These are phyloP conservation scores for Obba rivulosa DNA, from an alignment of 768 basidiomycete genomes.

Conservation along the genomic window DNA sequence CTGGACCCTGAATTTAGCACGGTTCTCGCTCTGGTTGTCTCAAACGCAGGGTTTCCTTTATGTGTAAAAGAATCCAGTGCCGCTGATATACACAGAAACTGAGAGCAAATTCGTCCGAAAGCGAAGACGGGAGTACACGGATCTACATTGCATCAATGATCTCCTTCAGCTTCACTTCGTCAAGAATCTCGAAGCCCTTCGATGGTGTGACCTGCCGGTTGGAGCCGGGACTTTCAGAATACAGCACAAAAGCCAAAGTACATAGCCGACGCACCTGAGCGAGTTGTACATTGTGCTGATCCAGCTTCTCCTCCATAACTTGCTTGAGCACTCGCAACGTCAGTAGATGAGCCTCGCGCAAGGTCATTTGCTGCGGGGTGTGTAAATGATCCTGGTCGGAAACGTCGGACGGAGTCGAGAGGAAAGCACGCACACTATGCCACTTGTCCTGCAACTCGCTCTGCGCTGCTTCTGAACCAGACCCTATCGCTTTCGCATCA, in stretches of 20 bases:
- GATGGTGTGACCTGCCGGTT: constrained; percentile 65
- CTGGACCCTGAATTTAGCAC: too few relatives aligned
- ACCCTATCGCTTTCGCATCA: constrained; percentile 97
- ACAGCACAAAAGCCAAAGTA: not conserved
- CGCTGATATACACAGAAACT: too few relatives aligned
- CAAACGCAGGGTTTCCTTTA: too few relatives aligned
- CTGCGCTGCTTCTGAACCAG: constrained; percentile 96
- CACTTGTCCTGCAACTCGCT: constrained; percentile 96
- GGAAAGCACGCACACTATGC: constrained; percentile 65
- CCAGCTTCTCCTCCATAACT: constrained; percentile 99
- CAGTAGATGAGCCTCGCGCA: constrained; percentile 82
- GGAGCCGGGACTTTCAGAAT: not conserved
- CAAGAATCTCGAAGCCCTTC: constrained; percentile 86
- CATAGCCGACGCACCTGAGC: constrained; percentile 63
- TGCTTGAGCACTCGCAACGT: constrained; percentile 91
- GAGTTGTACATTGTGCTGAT: constrained; percentile 97
- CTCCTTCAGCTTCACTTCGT: constrained; percentile 73
- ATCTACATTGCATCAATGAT: constrained; percentile 55
- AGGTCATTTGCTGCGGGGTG: constrained; percentile 74
- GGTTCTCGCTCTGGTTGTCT: too few relatives aligned
- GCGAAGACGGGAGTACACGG: too few relatives aligned
- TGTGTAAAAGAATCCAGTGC: too few relatives aligned
- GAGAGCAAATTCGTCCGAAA: too few relatives aligned
- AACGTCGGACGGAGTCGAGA: not conserved
- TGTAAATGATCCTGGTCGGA: not conserved